A percentile compares a stretch with the other conserved stretches of the same genome.
Conservation (phyloP, 257 asterid genomes). For the Buddleja alternifolia region DNA sequence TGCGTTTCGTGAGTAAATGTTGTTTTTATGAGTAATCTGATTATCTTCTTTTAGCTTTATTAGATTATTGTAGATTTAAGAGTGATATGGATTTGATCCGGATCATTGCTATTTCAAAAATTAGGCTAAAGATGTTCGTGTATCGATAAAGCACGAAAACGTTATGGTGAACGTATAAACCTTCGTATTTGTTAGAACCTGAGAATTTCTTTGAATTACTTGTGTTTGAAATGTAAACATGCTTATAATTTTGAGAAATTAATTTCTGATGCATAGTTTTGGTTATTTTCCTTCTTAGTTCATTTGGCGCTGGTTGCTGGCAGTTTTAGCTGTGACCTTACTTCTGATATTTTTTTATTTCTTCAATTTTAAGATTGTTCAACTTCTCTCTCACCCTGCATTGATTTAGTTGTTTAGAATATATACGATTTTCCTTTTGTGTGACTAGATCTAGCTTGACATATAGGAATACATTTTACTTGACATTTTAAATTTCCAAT, state of each 20-base stretch:
- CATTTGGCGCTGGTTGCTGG: background rate
- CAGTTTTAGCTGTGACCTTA: background rate
- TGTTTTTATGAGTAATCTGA: conserved; percentile 1
- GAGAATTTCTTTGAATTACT: background rate
- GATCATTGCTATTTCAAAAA: conserved; percentile 11
- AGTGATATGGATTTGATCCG: background rate
- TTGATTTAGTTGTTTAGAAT: background rate
- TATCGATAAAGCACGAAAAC: background rate
- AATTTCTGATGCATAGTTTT: background rate
- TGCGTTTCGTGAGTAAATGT: background rate
- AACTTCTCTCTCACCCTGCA: too few species aligned
- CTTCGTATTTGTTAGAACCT: background rate
- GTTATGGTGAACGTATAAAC: background rate
- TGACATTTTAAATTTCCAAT: background rate
- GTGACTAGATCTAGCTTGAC: background rate
- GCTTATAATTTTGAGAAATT: background rate
- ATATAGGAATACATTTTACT: background rate
- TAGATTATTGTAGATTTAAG: background rate
- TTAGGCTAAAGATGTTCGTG: background rate
- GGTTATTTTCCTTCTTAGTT: background rate
- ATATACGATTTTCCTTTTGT: background rate
- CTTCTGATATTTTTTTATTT: background rate
- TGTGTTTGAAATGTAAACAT: background rate
- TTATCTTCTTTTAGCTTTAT: background rate
- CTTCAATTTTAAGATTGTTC: background rate